Evolutionary conservation across 768 basidiomycete species (phyloP).

Genomic region (Trametes gibbosa): DNA sequence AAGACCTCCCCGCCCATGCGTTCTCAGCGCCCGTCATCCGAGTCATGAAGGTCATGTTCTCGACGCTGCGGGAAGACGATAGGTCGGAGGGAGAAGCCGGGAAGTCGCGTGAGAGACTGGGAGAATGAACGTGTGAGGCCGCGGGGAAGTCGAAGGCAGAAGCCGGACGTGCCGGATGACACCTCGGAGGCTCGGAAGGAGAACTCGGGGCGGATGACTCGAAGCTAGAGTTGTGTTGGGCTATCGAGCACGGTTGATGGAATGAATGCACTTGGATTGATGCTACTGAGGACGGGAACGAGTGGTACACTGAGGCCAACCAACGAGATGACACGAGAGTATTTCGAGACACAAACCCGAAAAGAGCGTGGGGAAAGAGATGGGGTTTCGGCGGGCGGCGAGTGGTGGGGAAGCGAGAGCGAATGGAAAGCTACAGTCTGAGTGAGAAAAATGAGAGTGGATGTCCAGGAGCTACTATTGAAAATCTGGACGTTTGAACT

Average conservation of each 20-base stretch:
- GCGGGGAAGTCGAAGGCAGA: conserved; percentile 5
- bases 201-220: not conserved
- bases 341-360: not conserved
- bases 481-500: conserved; percentile 56
- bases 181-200: not conserved
- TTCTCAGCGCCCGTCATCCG: not conserved
- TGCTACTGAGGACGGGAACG: not conserved
- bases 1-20: not conserved
- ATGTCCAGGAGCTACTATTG: not conserved
- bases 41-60: not conserved
- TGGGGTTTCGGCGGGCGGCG: not conserved
- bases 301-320: not conserved
- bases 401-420: not conserved
- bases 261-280: not conserved
- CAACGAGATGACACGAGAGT: not conserved
- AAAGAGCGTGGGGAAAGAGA: not conserved
- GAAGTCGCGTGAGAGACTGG: too few species aligned
- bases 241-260: not conserved
- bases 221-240: not conserved
- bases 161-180: conserved; percentile 1
- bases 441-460: not conserved
- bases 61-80: not conserved
- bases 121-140: conserved; percentile 6
- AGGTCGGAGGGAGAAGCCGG: not conserved
- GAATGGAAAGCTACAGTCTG: not conserved